Base-by-base conservation (phyloP, 2,329 filamentous ascomycete genomes). In the Reticulascus tulasneorum region DNA sequence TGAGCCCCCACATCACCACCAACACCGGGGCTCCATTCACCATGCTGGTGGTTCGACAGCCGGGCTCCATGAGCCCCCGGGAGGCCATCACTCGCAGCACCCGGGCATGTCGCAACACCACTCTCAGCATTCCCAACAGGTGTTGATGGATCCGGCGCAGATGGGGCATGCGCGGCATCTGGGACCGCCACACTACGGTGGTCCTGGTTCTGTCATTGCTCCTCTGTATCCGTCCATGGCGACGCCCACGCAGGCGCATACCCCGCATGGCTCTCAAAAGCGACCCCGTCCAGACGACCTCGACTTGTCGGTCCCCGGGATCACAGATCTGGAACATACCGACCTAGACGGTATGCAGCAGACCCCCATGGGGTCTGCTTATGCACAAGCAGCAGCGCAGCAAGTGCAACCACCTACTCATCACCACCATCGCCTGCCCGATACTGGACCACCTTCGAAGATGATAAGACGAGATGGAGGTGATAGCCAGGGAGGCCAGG, bases 361-460 rank as follows among this genome's bases (percentile, higher is more conserved):
- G 35, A 63, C 65, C 9, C 64, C 72, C 5, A 61, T 80, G 53
- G 67, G 71, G n/a, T 63, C 64, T 13, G 60, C 68, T 9, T 77
- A 77, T 42, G 63, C 64, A 41, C 63, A 75, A 51, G 52, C 67
- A 35, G 53, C 69, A 35, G 54, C 63, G 18, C 64, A 68, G 23
- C 64, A 67, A 18, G 59, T 65, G 23, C 64, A 68, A 21, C 64
- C 68, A 17, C 74, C 75, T 23, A 77, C 77, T 29, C 86, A 94
- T 54, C 86, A 91, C 52, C 89, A 95, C 52, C 86, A 90, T 51
- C 82, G 83, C 26, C 71, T 90, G 23, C 86, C 87, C 31, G 80
- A 87, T 47, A 81, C 85, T 44, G 79, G 77, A 9, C 79, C 81
- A 16, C 78, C 83, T 13, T 73, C 75, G 34, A 85, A 86, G 62